phyloP scores from a whole-genome alignment of 2,329 filamentous ascomycete genomes.

The Fusarium palustre region DNA sequence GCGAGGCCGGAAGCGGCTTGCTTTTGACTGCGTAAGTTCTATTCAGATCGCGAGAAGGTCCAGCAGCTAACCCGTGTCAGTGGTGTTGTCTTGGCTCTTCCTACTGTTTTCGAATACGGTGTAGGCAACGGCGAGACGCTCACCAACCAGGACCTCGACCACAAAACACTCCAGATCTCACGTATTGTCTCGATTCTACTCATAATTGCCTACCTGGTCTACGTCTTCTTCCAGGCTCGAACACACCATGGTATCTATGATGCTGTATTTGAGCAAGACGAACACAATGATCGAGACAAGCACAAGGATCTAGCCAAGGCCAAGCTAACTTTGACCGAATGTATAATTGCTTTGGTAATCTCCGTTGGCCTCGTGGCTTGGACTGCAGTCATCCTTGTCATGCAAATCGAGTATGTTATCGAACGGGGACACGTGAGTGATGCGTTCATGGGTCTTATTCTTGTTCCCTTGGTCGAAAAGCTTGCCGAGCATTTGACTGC shows the following conservation, averaged over 20 bases:
- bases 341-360: slow-evolving; percentile 71
- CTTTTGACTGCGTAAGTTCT: slow-evolving; percentile 79
- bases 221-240: slow-evolving; percentile 78
- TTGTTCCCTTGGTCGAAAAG: slow-evolving; percentile 86
- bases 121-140: slow-evolving; percentile 48
- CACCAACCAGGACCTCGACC: slow-evolving; percentile 56
- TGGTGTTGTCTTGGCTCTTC: slow-evolving; percentile 56
- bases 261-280: slow-evolving; percentile 77
- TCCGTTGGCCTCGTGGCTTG: slow-evolving; percentile 77
- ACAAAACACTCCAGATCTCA: slow-evolving; percentile 73
- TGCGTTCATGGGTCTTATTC: slow-evolving; percentile 75
- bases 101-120: slow-evolving; percentile 67
- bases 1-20: slow-evolving; percentile 81
- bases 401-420: slow-evolving; percentile 74
- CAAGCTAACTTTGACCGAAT: slow-evolving; percentile 82
- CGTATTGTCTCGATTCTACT: slow-evolving; percentile 78
- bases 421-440: slow-evolving; percentile 59
- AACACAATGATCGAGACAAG: slow-evolving; percentile 73
- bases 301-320: slow-evolving; percentile 69
- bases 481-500: slow-evolving; percentile 87
- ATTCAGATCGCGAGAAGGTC: slow-evolving; percentile 13
- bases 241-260: slow-evolving; percentile 83
- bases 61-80: slow-evolving; percentile 50
- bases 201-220: slow-evolving; percentile 74
- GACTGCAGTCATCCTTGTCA: slow-evolving; percentile 78